Evolutionary conservation across 1,284 basidiomycete genomes (phyloP).

Genomic region (Wallemia hederae): DNA sequence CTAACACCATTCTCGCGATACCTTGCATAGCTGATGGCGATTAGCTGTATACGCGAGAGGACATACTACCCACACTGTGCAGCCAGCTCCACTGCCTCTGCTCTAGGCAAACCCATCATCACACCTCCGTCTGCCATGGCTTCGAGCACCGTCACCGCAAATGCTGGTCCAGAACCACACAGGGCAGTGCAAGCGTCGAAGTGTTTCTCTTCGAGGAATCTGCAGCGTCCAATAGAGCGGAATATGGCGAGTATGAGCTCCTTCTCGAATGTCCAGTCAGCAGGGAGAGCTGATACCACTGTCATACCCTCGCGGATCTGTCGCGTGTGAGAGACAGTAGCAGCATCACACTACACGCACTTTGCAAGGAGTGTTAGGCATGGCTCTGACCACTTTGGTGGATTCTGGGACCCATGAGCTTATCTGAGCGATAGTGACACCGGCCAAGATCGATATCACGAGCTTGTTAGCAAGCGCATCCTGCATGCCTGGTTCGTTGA

Average conservation of each 20-base stretch:
- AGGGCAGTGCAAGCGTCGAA: slow-evolving; percentile 96
- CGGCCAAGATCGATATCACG: slow-evolving; percentile 84
- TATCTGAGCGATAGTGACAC: slow-evolving; percentile 65
- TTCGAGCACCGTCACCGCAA: slow-evolving; percentile 85
- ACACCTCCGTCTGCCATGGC: slow-evolving; percentile 98
- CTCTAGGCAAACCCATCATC: slow-evolving; percentile 94
- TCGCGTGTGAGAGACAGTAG: background rate
- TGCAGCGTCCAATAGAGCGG: slow-evolving; percentile 72
- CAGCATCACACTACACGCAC: slow-evolving; percentile 20
- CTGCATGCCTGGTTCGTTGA: slow-evolving; percentile 47
- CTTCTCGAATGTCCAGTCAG: slow-evolving; percentile 28
- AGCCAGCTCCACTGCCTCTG: slow-evolving; percentile 77
- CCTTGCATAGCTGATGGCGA: slow-evolving; percentile 54
- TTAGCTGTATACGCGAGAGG: background rate
- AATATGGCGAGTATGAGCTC: slow-evolving; percentile 72
- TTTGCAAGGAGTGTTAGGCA: slow-evolving; percentile 97
- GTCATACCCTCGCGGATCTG: slow-evolving; percentile 96
- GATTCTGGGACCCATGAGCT: slow-evolving; percentile 36
- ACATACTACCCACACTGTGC: slow-evolving; percentile 45
- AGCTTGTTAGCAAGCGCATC: slow-evolving; percentile 70
- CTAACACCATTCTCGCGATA: slow-evolving; percentile 79
- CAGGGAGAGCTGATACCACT: slow-evolving; percentile 41
- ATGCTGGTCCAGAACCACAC: slow-evolving; percentile 84
- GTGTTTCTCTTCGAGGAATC: slow-evolving; percentile 84
- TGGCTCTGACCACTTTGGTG: slow-evolving; percentile 74